Percentiles rank a stretch among this genome's conserved stretches.
These are phyloP conservation scores for Taiwanofungus camphoratus DNA, from an alignment of 1,284 basidiomycete genomes.

Conservation along the genomic window DNA sequence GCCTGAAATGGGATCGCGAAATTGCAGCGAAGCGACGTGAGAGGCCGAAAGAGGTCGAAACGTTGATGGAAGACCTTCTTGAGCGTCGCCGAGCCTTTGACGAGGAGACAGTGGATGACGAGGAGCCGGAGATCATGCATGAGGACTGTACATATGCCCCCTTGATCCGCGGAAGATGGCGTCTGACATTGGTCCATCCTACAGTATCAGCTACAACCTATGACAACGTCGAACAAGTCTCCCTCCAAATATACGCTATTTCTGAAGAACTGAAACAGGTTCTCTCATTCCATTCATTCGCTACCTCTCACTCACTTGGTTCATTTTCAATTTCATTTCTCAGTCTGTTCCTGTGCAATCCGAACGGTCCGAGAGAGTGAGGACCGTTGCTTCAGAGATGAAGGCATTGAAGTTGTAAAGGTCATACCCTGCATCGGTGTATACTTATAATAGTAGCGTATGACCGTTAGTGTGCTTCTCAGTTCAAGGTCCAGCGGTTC, in stretches of 20 bases:
- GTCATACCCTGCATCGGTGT: neutral
- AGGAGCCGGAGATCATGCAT: slow-evolving; percentile 6
- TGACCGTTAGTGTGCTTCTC: no score
- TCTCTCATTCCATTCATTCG: slow-evolving; percentile 11
- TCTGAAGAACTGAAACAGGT: slow-evolving; percentile 51
- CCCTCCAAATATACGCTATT: slow-evolving; percentile 28
- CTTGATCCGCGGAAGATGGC: no score
- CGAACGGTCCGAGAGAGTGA: slow-evolving; percentile 37
- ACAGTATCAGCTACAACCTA: slow-evolving; percentile 19
- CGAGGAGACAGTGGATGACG: slow-evolving; percentile 17
- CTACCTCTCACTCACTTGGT: neutral
- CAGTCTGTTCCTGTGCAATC: slow-evolving; percentile 42
- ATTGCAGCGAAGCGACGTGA: slow-evolving; percentile 18
- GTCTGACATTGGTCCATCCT: neutral
- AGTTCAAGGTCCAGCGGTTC: no score
- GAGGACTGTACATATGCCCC: slow-evolving; percentile 13
- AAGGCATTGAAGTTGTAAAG: slow-evolving; percentile 40
- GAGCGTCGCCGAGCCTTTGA: slow-evolving; percentile 13
- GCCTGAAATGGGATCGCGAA: slow-evolving; percentile 19
- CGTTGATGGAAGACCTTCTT: slow-evolving; percentile 17
- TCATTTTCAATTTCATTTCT: neutral
- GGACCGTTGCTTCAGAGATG: slow-evolving; percentile 38
- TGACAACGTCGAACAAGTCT: slow-evolving; percentile 20
- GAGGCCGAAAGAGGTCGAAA: slow-evolving; percentile 17
- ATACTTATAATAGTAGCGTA: no score